Evolutionary conservation across 345 rosid species (phyloP), one percentile per base, ranked within the genome.

Genomic region (Ceriops tagal): DNA sequence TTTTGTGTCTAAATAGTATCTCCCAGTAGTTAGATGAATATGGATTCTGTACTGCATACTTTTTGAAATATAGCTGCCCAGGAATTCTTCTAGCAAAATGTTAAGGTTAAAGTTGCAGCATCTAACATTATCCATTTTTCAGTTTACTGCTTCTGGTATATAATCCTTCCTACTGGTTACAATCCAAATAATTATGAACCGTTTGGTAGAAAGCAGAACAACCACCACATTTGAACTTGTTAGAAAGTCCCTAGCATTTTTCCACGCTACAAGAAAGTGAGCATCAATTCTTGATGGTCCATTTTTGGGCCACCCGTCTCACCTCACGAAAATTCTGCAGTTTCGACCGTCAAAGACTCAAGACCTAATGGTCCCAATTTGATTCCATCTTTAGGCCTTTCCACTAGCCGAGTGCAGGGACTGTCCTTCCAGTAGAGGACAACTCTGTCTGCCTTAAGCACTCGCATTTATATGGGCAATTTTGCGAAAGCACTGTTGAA

Each of bases 221-320:
- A 46, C 22, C 20, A 51, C 49, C 49, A 3, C 18, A 43, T 43
- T 13, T 43, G 49, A 43, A 43, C 5, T 13, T 32, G 11, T 1
- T 18, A 30, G 43, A 61, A 30, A 28, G 34, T 59, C 3, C 20
- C 34, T 9, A 4, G 39, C 27, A 34, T 61, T 34, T 34, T 43
- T 2, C 9, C 11, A 46, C 26, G 30, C 55, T 26, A 27, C 39
- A 7, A 64, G 49, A n/a, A 19, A 20, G 3, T 5, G n/a, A 34
- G 69, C 7, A 34, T 46, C 49, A 66, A 66, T 53, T 53, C 68
- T 26, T 5, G 27, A n/a, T 31, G 59, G 68, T 55, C 56, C 51
- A 64, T 34, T 46, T 22, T 37, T 8, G 8, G 18, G 39, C 56
- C 34, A 53, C 34, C 47, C 37, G 69, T 10, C 6, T 18, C 2